Conservation (phyloP, 2,329 filamentous ascomycete species). For the Penicillium sp. region DNA sequence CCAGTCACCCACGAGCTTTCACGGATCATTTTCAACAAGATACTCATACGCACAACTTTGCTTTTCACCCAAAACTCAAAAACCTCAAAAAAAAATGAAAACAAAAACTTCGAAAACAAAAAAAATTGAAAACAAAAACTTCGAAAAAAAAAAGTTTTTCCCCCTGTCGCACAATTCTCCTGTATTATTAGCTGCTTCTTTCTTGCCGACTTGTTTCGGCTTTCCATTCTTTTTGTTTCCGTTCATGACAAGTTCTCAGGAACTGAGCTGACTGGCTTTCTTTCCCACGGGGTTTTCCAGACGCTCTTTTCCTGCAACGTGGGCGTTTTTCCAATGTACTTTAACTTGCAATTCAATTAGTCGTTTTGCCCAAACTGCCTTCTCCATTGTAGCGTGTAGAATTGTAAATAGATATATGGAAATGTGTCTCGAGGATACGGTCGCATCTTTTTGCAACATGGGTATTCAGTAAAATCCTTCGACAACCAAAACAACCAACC, state of each 20-base stretch:
- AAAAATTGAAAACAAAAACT: not conserved
- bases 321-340: not conserved
- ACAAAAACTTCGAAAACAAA: no score
- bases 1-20: not conserved
- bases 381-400: not conserved
- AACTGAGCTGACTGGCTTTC: not conserved
- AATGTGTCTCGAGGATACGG: not conserved
- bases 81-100: not conserved
- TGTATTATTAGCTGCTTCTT: not conserved
- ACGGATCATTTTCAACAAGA: not conserved
- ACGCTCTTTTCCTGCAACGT: not conserved
- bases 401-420: no score
- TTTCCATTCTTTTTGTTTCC: not conserved
- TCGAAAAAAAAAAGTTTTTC: not conserved
- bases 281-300: conserved; percentile 1
- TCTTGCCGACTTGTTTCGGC: no score
- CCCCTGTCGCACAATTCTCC: not conserved
- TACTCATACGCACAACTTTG: not conserved
- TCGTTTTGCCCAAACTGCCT: not conserved
- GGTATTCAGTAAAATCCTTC: not conserved
- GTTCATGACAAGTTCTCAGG: not conserved
- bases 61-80: not conserved
- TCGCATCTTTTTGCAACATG: not conserved
- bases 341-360: not conserved
- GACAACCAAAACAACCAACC: not conserved